A percentile compares a stretch with the other conserved stretches of the same genome.
Conservation (phyloP, 306 rosid genomes). For the Lotus japonicus region DNA sequence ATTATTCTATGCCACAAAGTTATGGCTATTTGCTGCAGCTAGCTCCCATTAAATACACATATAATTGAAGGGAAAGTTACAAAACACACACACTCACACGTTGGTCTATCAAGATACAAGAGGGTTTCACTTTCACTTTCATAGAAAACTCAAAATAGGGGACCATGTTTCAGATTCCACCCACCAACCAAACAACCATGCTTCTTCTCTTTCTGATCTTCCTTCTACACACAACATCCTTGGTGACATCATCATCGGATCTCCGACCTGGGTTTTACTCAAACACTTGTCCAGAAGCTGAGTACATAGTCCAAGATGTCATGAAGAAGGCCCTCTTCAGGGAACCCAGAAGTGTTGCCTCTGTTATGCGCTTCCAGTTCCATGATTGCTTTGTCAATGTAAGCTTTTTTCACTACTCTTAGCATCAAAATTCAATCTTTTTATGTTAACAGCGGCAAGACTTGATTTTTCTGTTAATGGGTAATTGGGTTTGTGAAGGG, state of each 20-base stretch:
- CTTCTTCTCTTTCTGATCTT: constrained; percentile 12
- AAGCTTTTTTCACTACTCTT: neutral
- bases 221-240: constrained; percentile 12
- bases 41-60: neutral
- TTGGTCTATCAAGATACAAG: too few species aligned
- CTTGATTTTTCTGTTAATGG: neutral
- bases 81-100: neutral
- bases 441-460: too few species aligned
- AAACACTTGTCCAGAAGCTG: constrained; percentile 53
- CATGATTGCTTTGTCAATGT: constrained; percentile 89
- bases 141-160: neutral
- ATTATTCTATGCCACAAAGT: neutral
- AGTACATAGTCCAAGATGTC: constrained; percentile 45
- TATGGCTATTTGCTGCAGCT: neutral
- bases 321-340: constrained; percentile 51
- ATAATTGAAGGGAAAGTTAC: neutral
- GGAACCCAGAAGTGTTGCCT: constrained; percentile 78
- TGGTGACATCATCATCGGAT: constrained; percentile 14
- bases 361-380: constrained; percentile 86
- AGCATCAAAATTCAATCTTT: neutral
- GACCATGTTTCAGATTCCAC: neutral
- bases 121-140: neutral
- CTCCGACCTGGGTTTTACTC: constrained; percentile 58
- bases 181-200: neutral
- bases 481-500: constrained; percentile 41